Evolutionary conservation across 1,284 basidiomycete genomes (phyloP).

Genomic region (Lignosus rhinocerotis): DNA sequence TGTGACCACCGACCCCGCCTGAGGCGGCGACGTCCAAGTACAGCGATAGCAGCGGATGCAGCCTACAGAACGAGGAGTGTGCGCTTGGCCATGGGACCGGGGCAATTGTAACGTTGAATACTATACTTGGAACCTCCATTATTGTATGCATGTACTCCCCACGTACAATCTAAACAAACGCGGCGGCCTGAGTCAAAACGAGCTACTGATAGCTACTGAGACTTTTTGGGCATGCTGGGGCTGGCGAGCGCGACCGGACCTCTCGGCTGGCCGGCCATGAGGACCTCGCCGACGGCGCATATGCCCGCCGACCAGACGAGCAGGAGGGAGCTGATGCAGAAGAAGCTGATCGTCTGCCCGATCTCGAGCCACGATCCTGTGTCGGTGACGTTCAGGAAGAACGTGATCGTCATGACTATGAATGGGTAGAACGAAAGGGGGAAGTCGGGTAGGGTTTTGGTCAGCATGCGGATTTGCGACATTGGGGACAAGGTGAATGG

Average conservation of each 20-base stretch:
- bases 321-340: constrained; percentile 81
- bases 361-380: constrained; percentile 89
- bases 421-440: too few relatives aligned
- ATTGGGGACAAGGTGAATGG: neutral
- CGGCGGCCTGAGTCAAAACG: neutral
- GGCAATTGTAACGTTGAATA: too few relatives aligned
- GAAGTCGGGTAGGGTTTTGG: constrained; percentile 1
- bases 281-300: constrained; percentile 65
- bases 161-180: too few relatives aligned
- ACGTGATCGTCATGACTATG: constrained; percentile 75
- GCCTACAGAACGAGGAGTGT: too few relatives aligned
- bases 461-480: neutral
- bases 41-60: too few relatives aligned
- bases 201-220: neutral
- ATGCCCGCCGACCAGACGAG: constrained; percentile 80
- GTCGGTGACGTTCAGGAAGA: constrained; percentile 85
- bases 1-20: too few relatives aligned
- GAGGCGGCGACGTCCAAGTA: too few relatives aligned
- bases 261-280: constrained; percentile 45
- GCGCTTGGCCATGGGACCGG: too few relatives aligned
- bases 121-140: too few relatives aligned
- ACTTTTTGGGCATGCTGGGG: neutral
- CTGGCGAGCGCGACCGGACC: neutral
- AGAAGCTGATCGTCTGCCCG: constrained; percentile 87
- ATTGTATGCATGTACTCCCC: too few relatives aligned